Base-by-base conservation (phyloP, 805 yeast genomes). In the Candida ascalaphidarum region DNA sequence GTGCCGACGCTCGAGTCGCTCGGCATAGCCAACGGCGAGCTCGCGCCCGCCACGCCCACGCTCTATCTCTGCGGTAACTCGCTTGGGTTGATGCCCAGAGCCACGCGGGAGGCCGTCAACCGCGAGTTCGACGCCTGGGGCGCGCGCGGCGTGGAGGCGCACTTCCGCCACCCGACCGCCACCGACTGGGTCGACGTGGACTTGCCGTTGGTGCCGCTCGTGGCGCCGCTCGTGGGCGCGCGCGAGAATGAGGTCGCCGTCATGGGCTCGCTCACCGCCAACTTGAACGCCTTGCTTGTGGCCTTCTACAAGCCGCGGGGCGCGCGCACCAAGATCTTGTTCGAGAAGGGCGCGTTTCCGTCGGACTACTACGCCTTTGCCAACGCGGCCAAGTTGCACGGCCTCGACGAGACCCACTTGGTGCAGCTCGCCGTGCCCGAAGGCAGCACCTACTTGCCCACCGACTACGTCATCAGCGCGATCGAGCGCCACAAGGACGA, bases 21-120 rank as follows among this genome's bases (percentile, higher is more conserved):
- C 39, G 88, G 81, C 0, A 47, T 75, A 16, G 34, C 47, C 7
- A 42, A 46, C 21, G 25, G 37, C 22, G 23, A 28, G 7, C 38
- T 34, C 21, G 25, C 26, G 13, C 39, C 40, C 6, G 31, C 33
- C 12, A 34, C 43, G 20, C 32, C 40, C 7, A 59, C 71, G 9
- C 61, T 68, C 14, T 89, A 88, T 48, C 61, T 88, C 26, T 85
- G 95, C 55, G 97, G 97, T 3, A 89, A 88, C 58, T 84, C 95
- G n/a, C 70, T 88, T 5, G 97, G 97, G 0, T 57, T 88, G 34
- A 81, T 85, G 88, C 96, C 97, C 0, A 60, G 54, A 28, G 46
- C 60, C 6, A 77, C 88, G 0, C 59, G 71, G 19, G 37, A 39
- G 5, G 81, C 81, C 11, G 58, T 88, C 11, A 53, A 55, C 27